Evolutionary conservation across 352 stramenopile species (phyloP).

Genomic region (Pythium aphanidermatum): DNA sequence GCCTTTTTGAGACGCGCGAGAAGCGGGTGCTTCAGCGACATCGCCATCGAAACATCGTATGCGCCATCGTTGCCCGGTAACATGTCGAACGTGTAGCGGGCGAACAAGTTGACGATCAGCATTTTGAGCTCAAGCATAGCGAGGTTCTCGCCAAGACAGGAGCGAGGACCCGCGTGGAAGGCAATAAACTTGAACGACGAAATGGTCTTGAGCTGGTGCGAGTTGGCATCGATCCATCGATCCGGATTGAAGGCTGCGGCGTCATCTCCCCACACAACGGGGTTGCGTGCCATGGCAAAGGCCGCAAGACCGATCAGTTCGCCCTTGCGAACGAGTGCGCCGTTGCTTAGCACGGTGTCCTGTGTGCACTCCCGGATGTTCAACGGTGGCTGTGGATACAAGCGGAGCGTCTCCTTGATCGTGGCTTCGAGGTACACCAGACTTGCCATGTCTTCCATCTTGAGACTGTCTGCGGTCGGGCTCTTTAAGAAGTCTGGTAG

Average conservation of each 20-base stretch:
- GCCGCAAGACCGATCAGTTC: constrained; percentile 18
- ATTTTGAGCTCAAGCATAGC: constrained; percentile 44
- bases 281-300: constrained; percentile 25
- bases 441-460: constrained; percentile 5
- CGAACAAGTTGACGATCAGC: constrained; percentile 24
- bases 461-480: not conserved
- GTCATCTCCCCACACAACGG: constrained; percentile 28
- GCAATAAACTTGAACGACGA: constrained; percentile 30
- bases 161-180: constrained; percentile 32
- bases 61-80: constrained; percentile 13
- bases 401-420: constrained; percentile 31
- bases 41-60: constrained; percentile 10
- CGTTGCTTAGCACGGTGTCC: constrained; percentile 31
- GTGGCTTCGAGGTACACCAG: constrained; percentile 21
- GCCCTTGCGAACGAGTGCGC: constrained; percentile 25
- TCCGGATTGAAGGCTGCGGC: constrained; percentile 26
- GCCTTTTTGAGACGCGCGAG: not conserved
- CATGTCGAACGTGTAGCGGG: constrained; percentile 24
- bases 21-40: constrained; percentile 9
- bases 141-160: constrained; percentile 39
- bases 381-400: constrained; percentile 29
- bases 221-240: constrained; percentile 19
- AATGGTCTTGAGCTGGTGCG: constrained; percentile 9
- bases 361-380: constrained; percentile 15
- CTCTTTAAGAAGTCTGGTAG: constrained; percentile 17